Percentiles rank a stretch among this genome's conserved stretches.
phyloP scores from a whole-genome alignment of 148 eudicot genomes.

The Nepenthes mirabilis region DNA sequence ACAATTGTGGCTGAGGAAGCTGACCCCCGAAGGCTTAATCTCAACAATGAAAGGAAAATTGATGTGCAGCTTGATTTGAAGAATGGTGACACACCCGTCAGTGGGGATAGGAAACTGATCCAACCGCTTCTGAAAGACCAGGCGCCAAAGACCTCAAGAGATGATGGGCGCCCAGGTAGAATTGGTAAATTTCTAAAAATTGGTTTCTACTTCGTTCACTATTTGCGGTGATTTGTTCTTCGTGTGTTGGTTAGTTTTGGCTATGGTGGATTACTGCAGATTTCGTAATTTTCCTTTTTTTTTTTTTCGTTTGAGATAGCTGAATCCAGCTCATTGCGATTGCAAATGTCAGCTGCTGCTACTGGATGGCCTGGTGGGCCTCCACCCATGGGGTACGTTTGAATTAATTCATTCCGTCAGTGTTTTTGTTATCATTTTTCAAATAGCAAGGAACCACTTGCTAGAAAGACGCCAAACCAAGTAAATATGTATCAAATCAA shows the following conservation, averaged over 20 bases:
- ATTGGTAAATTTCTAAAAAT: constrained; percentile 20
- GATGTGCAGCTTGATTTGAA: constrained; percentile 52
- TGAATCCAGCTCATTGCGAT: constrained; percentile 52
- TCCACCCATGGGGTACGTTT: constrained; percentile 79
- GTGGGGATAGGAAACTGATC: constrained; percentile 20
- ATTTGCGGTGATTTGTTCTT: neutral
- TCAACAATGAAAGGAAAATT: constrained; percentile 18
- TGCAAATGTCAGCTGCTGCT: constrained; percentile 60
- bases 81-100: constrained; percentile 8
- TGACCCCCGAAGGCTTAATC: constrained; percentile 16
- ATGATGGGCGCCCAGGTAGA: constrained; percentile 35
- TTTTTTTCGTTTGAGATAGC: constrained; percentile 18
- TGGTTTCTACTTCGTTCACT: too few species aligned
- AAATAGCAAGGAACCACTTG: too few species aligned
- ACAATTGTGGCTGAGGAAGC: constrained; percentile 4
- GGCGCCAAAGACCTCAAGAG: constrained; percentile 21
- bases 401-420: neutral
- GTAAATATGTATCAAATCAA: too few species aligned
- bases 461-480: too few species aligned
- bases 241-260: neutral
- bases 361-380: constrained; percentile 87
- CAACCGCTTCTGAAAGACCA: constrained; percentile 20
- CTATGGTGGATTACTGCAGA: neutral
- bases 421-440: too few species aligned
- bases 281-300: constrained; percentile 9